A percentile compares a stretch with the other conserved stretches of the same genome.
phyloP scores from a whole-genome alignment of 495 filamentous ascomycete species.

The Xylaria bambusicola region DNA sequence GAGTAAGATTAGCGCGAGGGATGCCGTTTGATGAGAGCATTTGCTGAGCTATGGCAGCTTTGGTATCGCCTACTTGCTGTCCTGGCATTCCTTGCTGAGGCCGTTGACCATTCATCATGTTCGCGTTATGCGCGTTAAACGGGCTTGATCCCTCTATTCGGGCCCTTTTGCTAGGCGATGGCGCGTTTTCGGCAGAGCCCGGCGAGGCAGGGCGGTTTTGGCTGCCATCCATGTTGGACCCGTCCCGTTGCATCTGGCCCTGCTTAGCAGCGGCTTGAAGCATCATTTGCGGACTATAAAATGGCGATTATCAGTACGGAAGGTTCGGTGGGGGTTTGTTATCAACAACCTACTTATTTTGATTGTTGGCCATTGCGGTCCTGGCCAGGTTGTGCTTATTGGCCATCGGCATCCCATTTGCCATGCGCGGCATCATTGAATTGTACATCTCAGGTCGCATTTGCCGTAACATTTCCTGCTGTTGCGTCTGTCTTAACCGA shows the following conservation, averaged over 20 bases:
- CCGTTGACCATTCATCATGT: conserved; percentile 77
- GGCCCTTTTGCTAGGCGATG: conserved; percentile 89
- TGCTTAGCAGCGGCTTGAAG: conserved; percentile 61
- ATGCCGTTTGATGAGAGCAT: conserved; percentile 78
- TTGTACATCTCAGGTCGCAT: conserved; percentile 58
- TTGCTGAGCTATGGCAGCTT: conserved; percentile 43
- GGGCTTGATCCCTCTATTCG: conserved; percentile 70
- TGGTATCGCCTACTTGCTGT: conserved; percentile 65
- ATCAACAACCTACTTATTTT: conserved; percentile 59
- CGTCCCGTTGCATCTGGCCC: conserved; percentile 80
- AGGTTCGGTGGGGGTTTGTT: background rate
- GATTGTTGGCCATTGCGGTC: conserved; percentile 77
- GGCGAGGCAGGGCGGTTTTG: conserved; percentile 79
- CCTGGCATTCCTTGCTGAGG: conserved; percentile 70
- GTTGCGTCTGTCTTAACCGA: conserved; percentile 63
- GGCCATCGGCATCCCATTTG: conserved; percentile 51
- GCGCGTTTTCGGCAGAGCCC: conserved; percentile 79
- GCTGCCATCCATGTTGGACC: conserved; percentile 85
- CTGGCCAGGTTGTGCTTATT: conserved; percentile 61
- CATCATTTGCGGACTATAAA: conserved; percentile 66
- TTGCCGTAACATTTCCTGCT: conserved; percentile 69
- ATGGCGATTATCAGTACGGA: conserved; percentile 27
- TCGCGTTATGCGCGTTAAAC: conserved; percentile 67
- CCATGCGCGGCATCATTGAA: conserved; percentile 60
- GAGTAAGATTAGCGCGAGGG: conserved; percentile 69